Percentiles rank a stretch among this genome's conserved stretches.
Conservation (phyloP, 257 asterid species). For the Fraxinus quadrangulata region DNA sequence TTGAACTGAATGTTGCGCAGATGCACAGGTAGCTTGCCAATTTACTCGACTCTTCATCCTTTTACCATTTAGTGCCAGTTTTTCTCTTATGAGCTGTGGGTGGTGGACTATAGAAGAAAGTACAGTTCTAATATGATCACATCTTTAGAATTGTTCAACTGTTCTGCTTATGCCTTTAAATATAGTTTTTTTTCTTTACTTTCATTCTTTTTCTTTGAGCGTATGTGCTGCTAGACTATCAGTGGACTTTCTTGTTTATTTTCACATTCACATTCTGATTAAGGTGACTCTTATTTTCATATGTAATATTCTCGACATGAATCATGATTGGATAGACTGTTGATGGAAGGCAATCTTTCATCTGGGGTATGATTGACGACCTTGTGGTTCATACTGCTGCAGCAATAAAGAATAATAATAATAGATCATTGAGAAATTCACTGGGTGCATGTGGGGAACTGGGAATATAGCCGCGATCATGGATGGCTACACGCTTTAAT, state of each 20-base stretch:
- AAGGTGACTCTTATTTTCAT: not conserved
- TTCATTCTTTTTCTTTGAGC: not conserved
- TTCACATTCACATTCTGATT: not conserved
- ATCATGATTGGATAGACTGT: not conserved
- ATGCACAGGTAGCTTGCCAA: not conserved
- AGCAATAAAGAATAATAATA: not conserved
- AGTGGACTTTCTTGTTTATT: not conserved
- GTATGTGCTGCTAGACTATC: not conserved
- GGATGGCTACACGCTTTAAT: not conserved
- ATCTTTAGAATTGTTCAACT: not conserved
- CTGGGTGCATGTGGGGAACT: not conserved
- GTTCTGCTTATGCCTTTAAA: not conserved
- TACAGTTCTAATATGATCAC: not conserved
- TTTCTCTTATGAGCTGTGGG: not conserved
- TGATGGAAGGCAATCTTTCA: not conserved
- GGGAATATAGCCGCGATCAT: slow-evolving; percentile 1
- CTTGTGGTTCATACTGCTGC: not conserved
- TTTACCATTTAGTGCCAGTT: not conserved
- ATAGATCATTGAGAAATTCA: not conserved
- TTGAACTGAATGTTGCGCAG: not conserved
- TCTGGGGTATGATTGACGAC: not conserved
- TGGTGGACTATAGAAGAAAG: not conserved
- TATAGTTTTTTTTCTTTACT: not conserved
- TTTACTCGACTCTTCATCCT: not conserved
- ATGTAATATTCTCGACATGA: not conserved